phyloP scores from a whole-genome alignment of 2,329 filamentous ascomycete species.

The Pseudogymnoascus sp. region DNA sequence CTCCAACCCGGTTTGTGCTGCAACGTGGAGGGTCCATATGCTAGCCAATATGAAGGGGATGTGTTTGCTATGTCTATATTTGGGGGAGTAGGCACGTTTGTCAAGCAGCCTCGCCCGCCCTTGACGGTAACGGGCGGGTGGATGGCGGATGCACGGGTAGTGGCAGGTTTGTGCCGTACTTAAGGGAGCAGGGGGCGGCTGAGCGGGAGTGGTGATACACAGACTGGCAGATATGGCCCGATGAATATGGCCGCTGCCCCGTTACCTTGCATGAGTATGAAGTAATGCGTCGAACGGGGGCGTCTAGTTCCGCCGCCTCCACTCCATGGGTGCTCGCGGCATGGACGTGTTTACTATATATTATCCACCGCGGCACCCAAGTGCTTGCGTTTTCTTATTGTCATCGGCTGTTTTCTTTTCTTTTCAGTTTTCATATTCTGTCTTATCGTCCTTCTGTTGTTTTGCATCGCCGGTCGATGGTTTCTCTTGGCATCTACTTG shows the following conservation, averaged over 20 bases:
- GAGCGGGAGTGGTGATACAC: too few species aligned
- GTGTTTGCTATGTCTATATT: too few species aligned
- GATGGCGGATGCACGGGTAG: too few species aligned
- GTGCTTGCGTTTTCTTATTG: background rate
- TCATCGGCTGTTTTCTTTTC: background rate
- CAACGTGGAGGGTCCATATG: background rate
- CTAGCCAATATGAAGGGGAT: slow-evolving; percentile 10
- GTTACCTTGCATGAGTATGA: background rate
- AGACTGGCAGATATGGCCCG: background rate
- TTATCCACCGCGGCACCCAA: background rate
- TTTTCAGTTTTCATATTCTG: background rate
- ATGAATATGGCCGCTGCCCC: background rate
- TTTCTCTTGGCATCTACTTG: background rate
- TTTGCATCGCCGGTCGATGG: background rate
- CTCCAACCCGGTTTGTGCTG: background rate
- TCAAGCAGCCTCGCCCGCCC: too few species aligned
- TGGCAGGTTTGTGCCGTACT: too few species aligned
- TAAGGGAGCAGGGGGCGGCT: too few species aligned
- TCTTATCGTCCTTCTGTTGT: background rate
- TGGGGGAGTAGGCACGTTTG: too few species aligned
- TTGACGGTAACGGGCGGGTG: too few species aligned
- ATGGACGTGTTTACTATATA: background rate
- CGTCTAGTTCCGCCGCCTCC: background rate
- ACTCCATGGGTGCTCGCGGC: background rate
- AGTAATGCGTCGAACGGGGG: background rate